These are phyloP conservation scores for Yamadazyma kanchanaburiensis DNA, from an alignment of 1,139 yeast species.

Conservation along the genomic window DNA sequence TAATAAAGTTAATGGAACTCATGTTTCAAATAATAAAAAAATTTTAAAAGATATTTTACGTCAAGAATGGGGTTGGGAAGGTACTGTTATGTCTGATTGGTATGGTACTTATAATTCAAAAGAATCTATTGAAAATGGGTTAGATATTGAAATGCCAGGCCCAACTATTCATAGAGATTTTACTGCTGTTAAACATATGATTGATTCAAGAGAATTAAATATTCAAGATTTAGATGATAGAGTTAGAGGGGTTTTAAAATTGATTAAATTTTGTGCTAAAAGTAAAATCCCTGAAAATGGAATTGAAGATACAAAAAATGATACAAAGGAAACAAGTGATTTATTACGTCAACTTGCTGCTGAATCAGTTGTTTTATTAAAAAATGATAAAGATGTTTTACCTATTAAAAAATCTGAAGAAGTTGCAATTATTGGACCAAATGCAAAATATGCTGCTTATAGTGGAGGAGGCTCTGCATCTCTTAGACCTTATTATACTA, in stretches of 20 bases:
- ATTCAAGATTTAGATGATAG: conserved; percentile 37
- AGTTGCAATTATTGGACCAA: conserved; percentile 33
- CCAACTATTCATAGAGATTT: conserved; percentile 44
- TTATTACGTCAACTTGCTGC: conserved; percentile 46
- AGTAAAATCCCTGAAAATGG: conserved; percentile 36
- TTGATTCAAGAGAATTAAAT: conserved; percentile 28
- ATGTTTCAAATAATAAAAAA: conserved; percentile 44
- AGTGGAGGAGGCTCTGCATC: conserved; percentile 37
- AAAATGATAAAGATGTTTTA: conserved; percentile 42
- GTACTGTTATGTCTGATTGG: conserved; percentile 63
- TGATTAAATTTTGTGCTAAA: conserved; percentile 37
- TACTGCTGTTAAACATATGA: conserved; percentile 27
- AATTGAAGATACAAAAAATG: conserved; percentile 22
- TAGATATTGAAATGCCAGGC: conserved; percentile 67
- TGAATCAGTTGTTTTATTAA: conserved; percentile 52
- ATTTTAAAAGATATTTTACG: conserved; percentile 41
- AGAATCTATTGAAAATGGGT: conserved; percentile 48
- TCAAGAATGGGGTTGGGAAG: conserved; percentile 39
- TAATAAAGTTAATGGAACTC: conserved; percentile 57
- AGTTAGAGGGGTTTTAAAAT: conserved; percentile 43
- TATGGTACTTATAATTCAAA: conserved; percentile 50
- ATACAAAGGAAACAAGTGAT: conserved; percentile 39
- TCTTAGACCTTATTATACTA: conserved; percentile 24
- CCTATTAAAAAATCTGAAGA: conserved; percentile 27
- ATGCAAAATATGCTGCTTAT: conserved; percentile 24